Percentiles rank a stretch among this genome's conserved stretches.
These are phyloP conservation scores for Theileria parva DNA, from an alignment of 169 alveolate genomes.

Conservation along the genomic window DNA sequence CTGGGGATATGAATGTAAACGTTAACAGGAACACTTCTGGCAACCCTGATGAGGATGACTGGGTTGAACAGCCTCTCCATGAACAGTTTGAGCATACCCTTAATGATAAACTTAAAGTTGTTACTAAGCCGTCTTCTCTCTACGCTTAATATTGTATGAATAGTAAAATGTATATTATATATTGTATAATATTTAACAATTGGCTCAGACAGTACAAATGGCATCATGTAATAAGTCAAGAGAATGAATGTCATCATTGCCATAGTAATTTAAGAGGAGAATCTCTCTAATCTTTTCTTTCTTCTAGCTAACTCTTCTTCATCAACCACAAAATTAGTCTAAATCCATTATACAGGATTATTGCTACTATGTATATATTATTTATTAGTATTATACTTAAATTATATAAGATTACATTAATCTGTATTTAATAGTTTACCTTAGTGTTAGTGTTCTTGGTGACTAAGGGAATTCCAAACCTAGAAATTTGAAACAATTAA, in stretches of 20 bases:
- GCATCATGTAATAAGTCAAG: constrained; percentile 44
- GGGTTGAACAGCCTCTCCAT: constrained; percentile 63
- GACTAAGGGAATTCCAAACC: constrained; percentile 17
- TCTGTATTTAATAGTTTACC: not conserved
- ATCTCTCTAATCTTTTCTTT: constrained; percentile 49
- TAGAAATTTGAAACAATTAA: not conserved
- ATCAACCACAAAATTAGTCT: constrained; percentile 21
- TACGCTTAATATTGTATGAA: constrained; percentile 19
- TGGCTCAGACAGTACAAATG: constrained; percentile 69
- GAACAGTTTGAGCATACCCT: constrained; percentile 63
- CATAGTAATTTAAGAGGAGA: not conserved
- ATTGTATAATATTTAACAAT: not conserved
- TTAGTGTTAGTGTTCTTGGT: not conserved
- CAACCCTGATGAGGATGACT: constrained; percentile 63
- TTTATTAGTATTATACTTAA: not conserved
- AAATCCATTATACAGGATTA: not conserved
- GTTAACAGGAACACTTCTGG: constrained; percentile 59
- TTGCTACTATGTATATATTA: not conserved
- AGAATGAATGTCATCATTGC: constrained; percentile 53
- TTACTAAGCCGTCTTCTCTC: constrained; percentile 56
- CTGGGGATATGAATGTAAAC: constrained; percentile 69
- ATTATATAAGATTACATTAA: no score
- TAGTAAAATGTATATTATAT: not conserved
- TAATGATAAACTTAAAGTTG: constrained; percentile 42
- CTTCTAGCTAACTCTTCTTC: constrained; percentile 43